Base-by-base conservation (phyloP, 257 asterid species). In the Scutellaria minor region DNA sequence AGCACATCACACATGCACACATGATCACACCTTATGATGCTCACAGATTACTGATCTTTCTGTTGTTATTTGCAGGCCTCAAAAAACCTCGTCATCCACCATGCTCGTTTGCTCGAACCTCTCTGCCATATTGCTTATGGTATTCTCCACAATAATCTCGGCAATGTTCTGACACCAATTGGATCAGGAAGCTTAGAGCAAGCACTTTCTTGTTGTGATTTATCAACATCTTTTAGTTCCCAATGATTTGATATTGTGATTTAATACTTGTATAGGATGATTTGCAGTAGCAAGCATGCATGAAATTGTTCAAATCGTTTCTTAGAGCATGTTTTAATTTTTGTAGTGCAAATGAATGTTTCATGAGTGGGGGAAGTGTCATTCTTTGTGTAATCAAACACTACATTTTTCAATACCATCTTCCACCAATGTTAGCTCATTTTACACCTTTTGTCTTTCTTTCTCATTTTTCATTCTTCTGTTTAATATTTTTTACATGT, bases 1-100 rank as follows among this genome's bases (percentile, higher is more conserved):
- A 7, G 15, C 6, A 6, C 59, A 27, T 1, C 58, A 53, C 31
- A 18, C 27, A 56, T 15, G 11, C 41, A 24, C 15, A 31, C 42
- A 31, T 14, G 10, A 1, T 57, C 42, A 27, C 12, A 8, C 13
- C 1, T 57, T 20, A 18, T 14, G n/a, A 55, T 22, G 37, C 20
- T 55, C 40, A 55, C 64, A 27, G 37, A 31, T 31, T 22, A 57
- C 18, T 57, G 5, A 27, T 12, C 6, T 57, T 57, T 12, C 22
- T 3, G 11, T 57, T 57, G 9, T 57, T n/a, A 55, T 57, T 27
- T 57, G 44, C 64, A 57, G 64, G 64, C 64, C 64, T 57, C 64
- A 57, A 44, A 57, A 57, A 37, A 31, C 31, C 18, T 57, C 44
- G 1, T 56, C 63, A 24, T 57, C 64, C 13, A 2, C 44, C 13